Percentiles rank a stretch among this genome's conserved stretches.
Conservation (phyloP, 1,139 yeast species). For the Lodderomyces margitis region DNA sequence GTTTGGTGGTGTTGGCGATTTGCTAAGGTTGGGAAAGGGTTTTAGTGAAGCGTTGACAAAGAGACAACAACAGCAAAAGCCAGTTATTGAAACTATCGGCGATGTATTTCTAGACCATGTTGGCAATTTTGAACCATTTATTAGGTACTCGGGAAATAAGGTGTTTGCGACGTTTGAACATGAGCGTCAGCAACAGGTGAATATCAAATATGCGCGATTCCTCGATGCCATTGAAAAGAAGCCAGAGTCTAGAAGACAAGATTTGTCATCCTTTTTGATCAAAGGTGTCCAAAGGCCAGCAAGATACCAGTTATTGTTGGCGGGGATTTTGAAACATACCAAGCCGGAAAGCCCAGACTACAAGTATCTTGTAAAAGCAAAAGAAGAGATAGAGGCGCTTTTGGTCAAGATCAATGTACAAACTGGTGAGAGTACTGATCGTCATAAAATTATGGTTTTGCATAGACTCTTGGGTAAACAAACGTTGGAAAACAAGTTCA, state of each 20-base stretch:
- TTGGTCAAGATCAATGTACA: constrained; percentile 82
- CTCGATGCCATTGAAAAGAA: constrained; percentile 88
- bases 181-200: constrained; percentile 89
- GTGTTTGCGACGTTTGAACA: constrained; percentile 94
- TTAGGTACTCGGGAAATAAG: constrained; percentile 92
- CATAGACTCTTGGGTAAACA: constrained; percentile 80
- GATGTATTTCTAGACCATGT: constrained; percentile 84
- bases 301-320: constrained; percentile 80
- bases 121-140: constrained; percentile 87
- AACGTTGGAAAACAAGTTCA: constrained; percentile 58
- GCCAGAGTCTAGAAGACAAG: constrained; percentile 88
- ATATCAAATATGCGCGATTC: constrained; percentile 86
- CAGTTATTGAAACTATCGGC: constrained; percentile 82
- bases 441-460: constrained; percentile 84
- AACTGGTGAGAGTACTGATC: constrained; percentile 92
- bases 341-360: constrained; percentile 73
- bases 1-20: constrained; percentile 86
- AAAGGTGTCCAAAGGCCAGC: constrained; percentile 97
- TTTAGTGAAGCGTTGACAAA: constrained; percentile 87
- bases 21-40: constrained; percentile 76
- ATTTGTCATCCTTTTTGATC: constrained; percentile 86
- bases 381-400: constrained; percentile 71
- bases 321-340: constrained; percentile 81
- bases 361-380: constrained; percentile 68
- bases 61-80: constrained; percentile 79